phyloP scores from a whole-genome alignment of 208 protist species.

The Blechomonas ayalai region DNA sequence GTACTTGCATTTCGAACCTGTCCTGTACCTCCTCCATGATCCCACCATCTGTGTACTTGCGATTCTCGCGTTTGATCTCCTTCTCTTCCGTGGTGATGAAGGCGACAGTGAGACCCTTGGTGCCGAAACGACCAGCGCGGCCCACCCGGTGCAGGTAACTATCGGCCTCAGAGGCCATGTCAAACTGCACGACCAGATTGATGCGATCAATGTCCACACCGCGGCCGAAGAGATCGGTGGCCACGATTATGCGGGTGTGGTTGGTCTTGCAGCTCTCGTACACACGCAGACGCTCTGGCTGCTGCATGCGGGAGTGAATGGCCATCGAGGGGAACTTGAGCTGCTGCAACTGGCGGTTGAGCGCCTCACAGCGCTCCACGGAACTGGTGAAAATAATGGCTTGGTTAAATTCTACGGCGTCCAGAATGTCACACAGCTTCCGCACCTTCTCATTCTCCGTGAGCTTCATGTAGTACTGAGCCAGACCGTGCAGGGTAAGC shows the following conservation, averaged over 20 bases:
- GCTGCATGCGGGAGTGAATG: constrained; percentile 94
- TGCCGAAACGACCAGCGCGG: constrained; percentile 98
- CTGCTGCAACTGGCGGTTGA: constrained; percentile 94
- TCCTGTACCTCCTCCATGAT: constrained; percentile 96
- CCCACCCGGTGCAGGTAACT: constrained; percentile 98
- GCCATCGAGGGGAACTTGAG: constrained; percentile 95
- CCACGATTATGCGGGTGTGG: constrained; percentile 97
- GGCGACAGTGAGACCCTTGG: constrained; percentile 98
- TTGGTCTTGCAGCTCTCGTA: constrained; percentile 98
- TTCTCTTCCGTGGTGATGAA: constrained; percentile 96
- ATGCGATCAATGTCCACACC: constrained; percentile 99
- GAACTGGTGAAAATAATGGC: constrained; percentile 99
- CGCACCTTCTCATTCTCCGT: constrained; percentile 96
- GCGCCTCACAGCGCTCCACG: constrained; percentile 88
- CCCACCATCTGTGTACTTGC: constrained; percentile 81
- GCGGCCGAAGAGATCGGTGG: constrained; percentile 99
- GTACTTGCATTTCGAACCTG: constrained; percentile 97
- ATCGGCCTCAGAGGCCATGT: constrained; percentile 97
- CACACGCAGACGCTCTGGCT: constrained; percentile 87
- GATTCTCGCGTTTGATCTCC: constrained; percentile 83
- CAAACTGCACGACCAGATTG: constrained; percentile 99
- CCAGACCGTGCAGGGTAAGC: constrained; percentile 98
- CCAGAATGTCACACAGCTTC: constrained; percentile 97
- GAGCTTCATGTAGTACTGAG: constrained; percentile 98
- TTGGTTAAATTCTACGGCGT: constrained; percentile 99